Percentiles rank a stretch among this genome's conserved stretches.
Conservation (phyloP, 2,329 filamentous ascomycete species). For the Colletotrichum orchidophilum region DNA sequence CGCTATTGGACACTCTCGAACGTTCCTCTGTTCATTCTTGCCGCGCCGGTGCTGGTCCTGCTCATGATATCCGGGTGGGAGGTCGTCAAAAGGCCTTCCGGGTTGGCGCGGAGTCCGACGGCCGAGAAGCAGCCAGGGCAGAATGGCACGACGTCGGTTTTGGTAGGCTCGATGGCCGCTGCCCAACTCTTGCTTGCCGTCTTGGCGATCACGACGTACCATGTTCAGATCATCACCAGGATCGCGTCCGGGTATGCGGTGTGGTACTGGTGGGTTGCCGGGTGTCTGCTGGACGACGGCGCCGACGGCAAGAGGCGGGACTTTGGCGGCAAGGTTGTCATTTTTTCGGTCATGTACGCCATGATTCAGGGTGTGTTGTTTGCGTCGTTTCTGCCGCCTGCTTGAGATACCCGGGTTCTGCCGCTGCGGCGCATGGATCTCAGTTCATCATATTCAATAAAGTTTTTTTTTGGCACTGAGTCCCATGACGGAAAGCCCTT, state of each 20-base stretch:
- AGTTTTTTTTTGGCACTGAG: neutral
- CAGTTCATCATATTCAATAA: neutral
- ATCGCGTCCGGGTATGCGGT: conserved; percentile 88
- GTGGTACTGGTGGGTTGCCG: conserved; percentile 87
- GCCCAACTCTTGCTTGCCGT: conserved; percentile 77
- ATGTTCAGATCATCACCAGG: conserved; percentile 93
- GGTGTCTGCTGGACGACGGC: conserved; percentile 46
- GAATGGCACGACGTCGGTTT: conserved; percentile 14
- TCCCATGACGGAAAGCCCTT: neutral
- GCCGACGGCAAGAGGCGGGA: conserved; percentile 39
- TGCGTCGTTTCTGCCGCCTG: conserved; percentile 90
- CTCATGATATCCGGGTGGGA: conserved; percentile 69
- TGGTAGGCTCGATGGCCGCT: conserved; percentile 70
- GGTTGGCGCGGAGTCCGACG: conserved; percentile 19
- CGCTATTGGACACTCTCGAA: conserved; percentile 91
- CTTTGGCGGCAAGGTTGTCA: conserved; percentile 56
- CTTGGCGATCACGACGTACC: conserved; percentile 81
- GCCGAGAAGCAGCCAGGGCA: neutral
- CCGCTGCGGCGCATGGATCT: neutral
- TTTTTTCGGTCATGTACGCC: conserved; percentile 83
- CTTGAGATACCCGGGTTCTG: conserved; percentile 45
- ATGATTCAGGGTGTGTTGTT: conserved; percentile 85
- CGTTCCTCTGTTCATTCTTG: conserved; percentile 86
- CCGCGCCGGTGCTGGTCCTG: conserved; percentile 78
- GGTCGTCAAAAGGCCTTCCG: conserved; percentile 40